Evolutionary conservation across 2,329 filamentous ascomycete genomes (phyloP).

Genomic region (Sporothrix variecibatus): DNA sequence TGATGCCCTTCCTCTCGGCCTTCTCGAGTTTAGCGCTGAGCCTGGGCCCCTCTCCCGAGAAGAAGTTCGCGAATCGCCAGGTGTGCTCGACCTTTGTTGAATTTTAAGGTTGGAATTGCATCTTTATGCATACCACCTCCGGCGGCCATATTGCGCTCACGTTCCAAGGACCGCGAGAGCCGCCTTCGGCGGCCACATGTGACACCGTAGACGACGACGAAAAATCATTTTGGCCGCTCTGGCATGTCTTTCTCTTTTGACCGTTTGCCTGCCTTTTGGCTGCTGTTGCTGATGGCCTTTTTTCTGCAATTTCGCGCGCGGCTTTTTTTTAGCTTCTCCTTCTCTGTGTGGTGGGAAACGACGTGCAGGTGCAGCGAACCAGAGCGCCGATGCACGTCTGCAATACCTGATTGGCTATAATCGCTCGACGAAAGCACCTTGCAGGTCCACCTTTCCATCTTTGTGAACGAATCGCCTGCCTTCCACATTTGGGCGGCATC

Average conservation of each 20-base stretch:
- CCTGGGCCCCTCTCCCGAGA: neutral
- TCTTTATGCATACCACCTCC: constrained; percentile 8
- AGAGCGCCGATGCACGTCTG: constrained; percentile 1
- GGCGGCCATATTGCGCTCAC: neutral
- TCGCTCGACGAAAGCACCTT: neutral
- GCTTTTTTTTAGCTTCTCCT: constrained; percentile 9
- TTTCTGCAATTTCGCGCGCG: constrained; percentile 22
- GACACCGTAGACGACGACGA: neutral
- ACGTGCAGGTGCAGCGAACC: constrained; percentile 12
- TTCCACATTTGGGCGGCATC: neutral
- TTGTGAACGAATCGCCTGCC: neutral
- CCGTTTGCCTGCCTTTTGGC: neutral
- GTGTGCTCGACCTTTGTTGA: neutral
- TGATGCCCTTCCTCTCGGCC: neutral
- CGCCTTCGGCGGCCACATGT: neutral
- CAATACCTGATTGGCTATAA: constrained; percentile 17
- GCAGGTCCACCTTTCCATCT: neutral
- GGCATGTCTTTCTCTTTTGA: neutral
- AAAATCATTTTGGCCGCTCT: neutral
- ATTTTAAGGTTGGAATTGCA: neutral
- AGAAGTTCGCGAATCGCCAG: neutral
- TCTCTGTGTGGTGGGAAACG: neutral
- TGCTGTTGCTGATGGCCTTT: neutral
- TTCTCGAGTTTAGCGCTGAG: neutral
- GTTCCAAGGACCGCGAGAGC: constrained; percentile 11